These are phyloP conservation scores for Paxillus rubicundulus DNA, from an alignment of 768 basidiomycete genomes.

Conservation along the genomic window DNA sequence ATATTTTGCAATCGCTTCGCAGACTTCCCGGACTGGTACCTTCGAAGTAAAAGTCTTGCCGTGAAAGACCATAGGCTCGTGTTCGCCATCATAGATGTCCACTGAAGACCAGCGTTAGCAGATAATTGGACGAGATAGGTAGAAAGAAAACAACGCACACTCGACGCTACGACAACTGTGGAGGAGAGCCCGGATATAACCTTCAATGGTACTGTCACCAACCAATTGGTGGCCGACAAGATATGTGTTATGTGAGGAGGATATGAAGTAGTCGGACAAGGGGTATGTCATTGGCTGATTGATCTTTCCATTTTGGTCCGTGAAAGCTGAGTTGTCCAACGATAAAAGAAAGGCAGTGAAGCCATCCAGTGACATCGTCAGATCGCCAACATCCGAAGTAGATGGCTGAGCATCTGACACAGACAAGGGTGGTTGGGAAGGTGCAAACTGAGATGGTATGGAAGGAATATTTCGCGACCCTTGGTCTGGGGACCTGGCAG, in stretches of 20 bases:
- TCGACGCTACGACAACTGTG: slow-evolving; percentile 94
- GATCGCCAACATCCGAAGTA: slow-evolving; percentile 4
- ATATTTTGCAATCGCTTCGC: slow-evolving; percentile 82
- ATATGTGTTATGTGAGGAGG: slow-evolving; percentile 91
- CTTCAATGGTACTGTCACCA: slow-evolving; percentile 86
- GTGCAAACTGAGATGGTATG: neutral
- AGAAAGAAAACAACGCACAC: slow-evolving; percentile 46
- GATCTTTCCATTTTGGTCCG: slow-evolving; percentile 50
- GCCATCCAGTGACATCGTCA: slow-evolving; percentile 49
- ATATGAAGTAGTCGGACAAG: slow-evolving; percentile 83
- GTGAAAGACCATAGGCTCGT: slow-evolving; percentile 83
- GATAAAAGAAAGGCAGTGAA: slow-evolving; percentile 84
- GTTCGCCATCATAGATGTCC: slow-evolving; percentile 88
- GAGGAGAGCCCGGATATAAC: slow-evolving; percentile 88
- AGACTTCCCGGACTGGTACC: slow-evolving; percentile 76
- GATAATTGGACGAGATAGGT: neutral
- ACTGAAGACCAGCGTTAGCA: slow-evolving; percentile 44
- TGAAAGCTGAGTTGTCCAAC: slow-evolving; percentile 63
- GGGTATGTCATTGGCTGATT: slow-evolving; percentile 89
- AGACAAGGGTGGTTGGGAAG: neutral
- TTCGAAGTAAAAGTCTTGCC: slow-evolving; percentile 86
- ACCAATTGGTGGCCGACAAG: slow-evolving; percentile 84
- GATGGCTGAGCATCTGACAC: neutral
- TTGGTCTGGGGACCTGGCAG: slow-evolving; percentile 7
- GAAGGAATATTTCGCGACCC: neutral